phyloP scores from a whole-genome alignment of 495 filamentous ascomycete species.

The Aspergillus bridgeri region DNA sequence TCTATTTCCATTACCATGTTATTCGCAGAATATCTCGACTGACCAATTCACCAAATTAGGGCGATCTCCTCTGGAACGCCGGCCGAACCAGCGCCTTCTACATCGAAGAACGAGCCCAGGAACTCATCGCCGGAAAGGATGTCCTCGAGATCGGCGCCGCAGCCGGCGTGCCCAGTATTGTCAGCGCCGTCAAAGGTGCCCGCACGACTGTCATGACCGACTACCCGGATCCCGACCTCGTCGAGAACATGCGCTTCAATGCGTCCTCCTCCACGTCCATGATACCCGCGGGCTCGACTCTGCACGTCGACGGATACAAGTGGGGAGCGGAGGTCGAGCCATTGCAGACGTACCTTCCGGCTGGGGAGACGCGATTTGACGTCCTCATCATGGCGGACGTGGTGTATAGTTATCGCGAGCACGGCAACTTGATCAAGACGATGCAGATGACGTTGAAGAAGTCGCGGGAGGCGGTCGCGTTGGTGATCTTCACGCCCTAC shows the following conservation, averaged over 20 bases:
- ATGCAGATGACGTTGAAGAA: slow-evolving; percentile 60
- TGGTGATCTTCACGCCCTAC: slow-evolving; percentile 93
- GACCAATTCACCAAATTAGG: slow-evolving; percentile 40
- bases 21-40: too few species aligned
- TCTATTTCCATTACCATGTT: too few species aligned
- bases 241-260: slow-evolving; percentile 73
- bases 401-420: slow-evolving; percentile 85
- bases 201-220: slow-evolving; percentile 75
- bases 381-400: slow-evolving; percentile 82
- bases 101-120: slow-evolving; percentile 60
- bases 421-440: slow-evolving; percentile 67
- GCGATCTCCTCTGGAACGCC: slow-evolving; percentile 90
- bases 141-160: slow-evolving; percentile 90
- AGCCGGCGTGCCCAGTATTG: slow-evolving; percentile 78
- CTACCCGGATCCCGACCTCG: slow-evolving; percentile 77
- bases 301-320: slow-evolving; percentile 64
- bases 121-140: slow-evolving; percentile 55
- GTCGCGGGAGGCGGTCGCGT: slow-evolving; percentile 53
- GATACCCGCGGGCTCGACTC: slow-evolving; percentile 35
- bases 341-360: slow-evolving; percentile 50
- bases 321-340: slow-evolving; percentile 64
- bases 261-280: slow-evolving; percentile 45
- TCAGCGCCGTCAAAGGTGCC: slow-evolving; percentile 70
- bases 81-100: slow-evolving; percentile 69
- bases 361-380: slow-evolving; percentile 57